Evolutionary conservation across 1,139 yeast genomes (phyloP).

Genomic region (Citeromyces siamensis): DNA sequence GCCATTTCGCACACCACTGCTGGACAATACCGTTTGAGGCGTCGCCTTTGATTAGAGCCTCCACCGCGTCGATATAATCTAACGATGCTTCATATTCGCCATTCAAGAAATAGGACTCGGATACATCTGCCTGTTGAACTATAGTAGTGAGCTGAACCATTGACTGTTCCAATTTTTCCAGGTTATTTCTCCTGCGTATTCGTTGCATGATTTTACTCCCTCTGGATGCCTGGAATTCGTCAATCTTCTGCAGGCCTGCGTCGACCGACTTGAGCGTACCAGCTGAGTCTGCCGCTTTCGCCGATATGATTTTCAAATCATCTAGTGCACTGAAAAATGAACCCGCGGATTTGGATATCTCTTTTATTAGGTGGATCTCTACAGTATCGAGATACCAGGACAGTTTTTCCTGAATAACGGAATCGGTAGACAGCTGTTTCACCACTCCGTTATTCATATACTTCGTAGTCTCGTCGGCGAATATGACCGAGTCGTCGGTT

Average conservation of each 20-base stretch:
- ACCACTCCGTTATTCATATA: constrained; percentile 15
- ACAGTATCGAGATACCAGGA: constrained; percentile 79
- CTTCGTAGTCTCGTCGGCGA: constrained; percentile 14
- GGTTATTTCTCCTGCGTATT: constrained; percentile 43
- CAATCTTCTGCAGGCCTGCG: constrained; percentile 27
- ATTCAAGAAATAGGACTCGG: constrained; percentile 33
- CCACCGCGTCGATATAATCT: constrained; percentile 42
- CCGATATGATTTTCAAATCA: constrained; percentile 55
- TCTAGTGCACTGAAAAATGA: constrained; percentile 78
- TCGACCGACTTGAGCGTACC: constrained; percentile 33
- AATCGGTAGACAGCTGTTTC: constrained; percentile 27
- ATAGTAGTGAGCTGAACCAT: constrained; percentile 51
- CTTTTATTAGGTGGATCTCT: constrained; percentile 68
- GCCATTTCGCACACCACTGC: constrained; percentile 29
- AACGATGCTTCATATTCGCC: constrained; percentile 33
- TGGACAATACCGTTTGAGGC: constrained; percentile 19
- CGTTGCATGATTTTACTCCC: constrained; percentile 43
- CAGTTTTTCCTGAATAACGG: constrained; percentile 64
- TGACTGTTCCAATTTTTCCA: constrained; percentile 49
- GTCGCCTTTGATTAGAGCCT: constrained; percentile 43
- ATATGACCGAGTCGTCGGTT: constrained; percentile 35
- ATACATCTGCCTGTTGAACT: constrained; percentile 34
- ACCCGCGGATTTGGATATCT: constrained; percentile 74
- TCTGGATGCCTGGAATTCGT: constrained; percentile 33
- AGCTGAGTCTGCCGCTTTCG: constrained; percentile 41